Evolutionary conservation across 768 basidiomycete species (phyloP).

Genomic region (Termitomyces sp.): DNA sequence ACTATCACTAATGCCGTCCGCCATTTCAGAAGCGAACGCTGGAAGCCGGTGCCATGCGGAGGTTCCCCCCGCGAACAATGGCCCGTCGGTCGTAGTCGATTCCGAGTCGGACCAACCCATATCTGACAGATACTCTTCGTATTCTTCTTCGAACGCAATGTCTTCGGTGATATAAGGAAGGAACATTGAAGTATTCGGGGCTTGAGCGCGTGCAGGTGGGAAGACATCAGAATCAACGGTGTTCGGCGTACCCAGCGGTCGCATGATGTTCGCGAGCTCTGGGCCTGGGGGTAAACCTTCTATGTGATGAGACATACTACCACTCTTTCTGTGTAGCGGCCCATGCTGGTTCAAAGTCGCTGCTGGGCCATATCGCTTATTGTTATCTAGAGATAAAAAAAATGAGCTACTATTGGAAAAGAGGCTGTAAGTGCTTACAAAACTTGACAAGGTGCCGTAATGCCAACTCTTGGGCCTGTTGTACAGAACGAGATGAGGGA

Average conservation of each 20-base stretch:
- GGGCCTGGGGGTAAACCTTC: slow-evolving; percentile 76
- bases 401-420: neutral
- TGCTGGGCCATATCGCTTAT: slow-evolving; percentile 75
- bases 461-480: slow-evolving; percentile 90
- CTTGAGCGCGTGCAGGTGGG: slow-evolving; percentile 87
- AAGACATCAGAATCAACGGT: slow-evolving; percentile 88
- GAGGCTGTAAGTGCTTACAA: slow-evolving; percentile 47
- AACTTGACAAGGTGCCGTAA: slow-evolving; percentile 92
- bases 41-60: slow-evolving; percentile 87
- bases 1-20: slow-evolving; percentile 89
- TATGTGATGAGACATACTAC: slow-evolving; percentile 78
- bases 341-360: slow-evolving; percentile 50
- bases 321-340: slow-evolving; percentile 66
- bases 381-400: slow-evolving; percentile 62
- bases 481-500: neutral
- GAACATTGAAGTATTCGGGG: slow-evolving; percentile 79
- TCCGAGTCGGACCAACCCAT: slow-evolving; percentile 70
- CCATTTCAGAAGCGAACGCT: slow-evolving; percentile 71
- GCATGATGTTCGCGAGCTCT: slow-evolving; percentile 70
- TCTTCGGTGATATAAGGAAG: slow-evolving; percentile 91
- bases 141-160: slow-evolving; percentile 94
- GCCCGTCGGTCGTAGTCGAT: slow-evolving; percentile 29
- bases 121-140: slow-evolving; percentile 93
- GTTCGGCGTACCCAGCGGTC: slow-evolving; percentile 73
- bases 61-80: slow-evolving; percentile 31